Conservation (phyloP, 1,284 basidiomycete genomes). For the Rhodotorula sp. region DNA sequence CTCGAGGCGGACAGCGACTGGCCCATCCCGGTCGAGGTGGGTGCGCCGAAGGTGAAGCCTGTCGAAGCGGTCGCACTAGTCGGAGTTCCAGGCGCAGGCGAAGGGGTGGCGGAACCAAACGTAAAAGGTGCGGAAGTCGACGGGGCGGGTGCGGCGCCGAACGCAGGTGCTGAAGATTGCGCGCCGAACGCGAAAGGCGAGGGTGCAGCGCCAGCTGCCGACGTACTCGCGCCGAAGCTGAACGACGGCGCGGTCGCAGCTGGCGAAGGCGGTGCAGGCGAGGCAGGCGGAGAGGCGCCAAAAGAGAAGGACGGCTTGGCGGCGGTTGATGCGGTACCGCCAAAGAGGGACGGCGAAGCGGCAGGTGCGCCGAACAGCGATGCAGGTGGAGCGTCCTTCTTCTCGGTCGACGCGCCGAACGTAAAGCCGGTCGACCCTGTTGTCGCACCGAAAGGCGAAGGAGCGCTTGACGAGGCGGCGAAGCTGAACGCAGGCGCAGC, state of each 20-base stretch:
- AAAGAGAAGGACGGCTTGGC: conserved; percentile 19
- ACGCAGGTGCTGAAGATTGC: not conserved
- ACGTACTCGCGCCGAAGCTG: conserved; percentile 9
- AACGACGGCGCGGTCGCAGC: conserved; percentile 13
- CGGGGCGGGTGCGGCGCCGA: not conserved
- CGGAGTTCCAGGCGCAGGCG: conserved; percentile 11
- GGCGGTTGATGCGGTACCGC: conserved; percentile 4
- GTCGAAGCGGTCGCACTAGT: conserved; percentile 5
- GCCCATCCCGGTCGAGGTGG: conserved; percentile 1
- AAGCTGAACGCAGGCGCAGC: conserved; percentile 19
- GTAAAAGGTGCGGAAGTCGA: not conserved
- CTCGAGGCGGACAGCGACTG: not conserved
- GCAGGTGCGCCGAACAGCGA: conserved; percentile 15
- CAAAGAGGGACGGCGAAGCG: conserved; percentile 10
- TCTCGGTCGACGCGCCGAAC: conserved; percentile 12
- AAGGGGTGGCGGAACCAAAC: conserved; percentile 3
- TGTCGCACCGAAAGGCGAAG: not conserved
- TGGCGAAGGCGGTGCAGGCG: conserved; percentile 23
- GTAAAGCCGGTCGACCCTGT: conserved; percentile 1
- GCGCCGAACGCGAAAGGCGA: conserved; percentile 17
- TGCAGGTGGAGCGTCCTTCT: conserved; percentile 4
- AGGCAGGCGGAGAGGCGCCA: conserved; percentile 14
- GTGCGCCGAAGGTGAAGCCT: conserved; percentile 15
- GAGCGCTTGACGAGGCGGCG: not conserved
- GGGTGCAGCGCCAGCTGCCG: not conserved